Evolutionary conservation across 495 filamentous ascomycete species (phyloP), one percentile per base, ranked within the genome.

Genomic region (Daldinia loculata): DNA sequence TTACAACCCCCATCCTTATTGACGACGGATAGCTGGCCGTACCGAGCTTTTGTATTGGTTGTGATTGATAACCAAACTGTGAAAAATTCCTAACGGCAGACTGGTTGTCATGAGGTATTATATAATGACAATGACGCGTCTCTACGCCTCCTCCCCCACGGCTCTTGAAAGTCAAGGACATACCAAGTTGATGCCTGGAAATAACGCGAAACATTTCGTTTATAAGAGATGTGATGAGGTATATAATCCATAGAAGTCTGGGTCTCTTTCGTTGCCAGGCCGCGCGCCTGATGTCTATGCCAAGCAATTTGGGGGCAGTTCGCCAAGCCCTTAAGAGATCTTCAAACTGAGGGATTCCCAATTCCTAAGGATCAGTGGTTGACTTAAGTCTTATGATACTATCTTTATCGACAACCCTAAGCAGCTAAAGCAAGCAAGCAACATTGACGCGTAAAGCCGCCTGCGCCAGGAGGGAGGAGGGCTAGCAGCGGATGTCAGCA

Each of bases 291-390:
- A 57, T 57, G 30, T 24, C 32, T 57, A 48, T 63, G 69, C 69
- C 63, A 71, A 67, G 69, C 45, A 60, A 67, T 3, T 50, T 48
- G 45, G 63, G 59, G 56, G 55, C 51, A 34, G 38, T 53, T 38
- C 48, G 69, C 63, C 69, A 71, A 71, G 69, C 63, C 11, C 52
- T 38, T 38, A 60, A 66, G 69, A 71, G 69, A 71, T 71, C 69
- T 71, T 67, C 52, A 38, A 48, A 55, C 60, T 32, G 53, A 53
- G n/a, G 45, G 36, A 66, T 53, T 71, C 29, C 29, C 56, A 61
- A 50, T 56, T 62, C 32, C 39, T 22, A 9, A 61, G 62, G 61
- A 56, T 57, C 19, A 43, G 36, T 36, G 36, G 17, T 60, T 26
- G 57, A 43, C 17, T 48, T 22, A 17, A 14, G 19, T 26, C 22